These are phyloP conservation scores for Rhododendron henanense DNA, from an alignment of 148 eudicot genomes.

Conservation along the genomic window DNA sequence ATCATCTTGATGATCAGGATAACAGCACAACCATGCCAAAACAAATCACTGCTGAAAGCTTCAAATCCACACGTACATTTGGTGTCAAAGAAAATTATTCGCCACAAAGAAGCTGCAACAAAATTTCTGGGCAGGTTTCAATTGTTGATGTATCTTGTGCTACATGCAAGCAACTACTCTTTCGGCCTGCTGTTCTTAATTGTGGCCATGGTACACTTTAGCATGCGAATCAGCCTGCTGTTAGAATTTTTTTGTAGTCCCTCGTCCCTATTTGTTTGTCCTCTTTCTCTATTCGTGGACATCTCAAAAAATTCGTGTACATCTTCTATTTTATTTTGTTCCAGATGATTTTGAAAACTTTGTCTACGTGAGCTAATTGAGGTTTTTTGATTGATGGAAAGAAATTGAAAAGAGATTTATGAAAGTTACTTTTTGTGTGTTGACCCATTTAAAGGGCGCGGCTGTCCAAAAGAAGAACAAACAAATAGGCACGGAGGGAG, in stretches of 20 bases:
- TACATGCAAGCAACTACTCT: constrained; percentile 57
- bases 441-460: neutral
- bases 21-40: neutral
- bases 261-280: neutral
- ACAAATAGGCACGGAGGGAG: neutral
- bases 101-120: constrained; percentile 8
- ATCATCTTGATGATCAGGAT: constrained; percentile 10
- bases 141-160: constrained; percentile 52
- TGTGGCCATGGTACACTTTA: constrained; percentile 73
- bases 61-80: constrained; percentile 9
- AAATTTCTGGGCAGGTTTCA: constrained; percentile 31
- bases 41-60: constrained; percentile 1
- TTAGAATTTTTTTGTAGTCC: neutral
- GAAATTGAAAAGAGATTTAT: neutral
- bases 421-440: neutral
- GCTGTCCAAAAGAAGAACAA: neutral
- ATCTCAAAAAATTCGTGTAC: neutral
- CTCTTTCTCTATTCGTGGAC: neutral
- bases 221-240: neutral
- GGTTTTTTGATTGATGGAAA: neutral
- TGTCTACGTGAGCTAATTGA: neutral
- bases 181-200: constrained; percentile 66
- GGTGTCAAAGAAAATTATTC: constrained; percentile 22
- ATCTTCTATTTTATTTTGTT: neutral
- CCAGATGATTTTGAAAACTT: neutral